phyloP scores from a whole-genome alignment of 2,329 filamentous ascomycete species.

The Ceratocystis alfenasii region DNA sequence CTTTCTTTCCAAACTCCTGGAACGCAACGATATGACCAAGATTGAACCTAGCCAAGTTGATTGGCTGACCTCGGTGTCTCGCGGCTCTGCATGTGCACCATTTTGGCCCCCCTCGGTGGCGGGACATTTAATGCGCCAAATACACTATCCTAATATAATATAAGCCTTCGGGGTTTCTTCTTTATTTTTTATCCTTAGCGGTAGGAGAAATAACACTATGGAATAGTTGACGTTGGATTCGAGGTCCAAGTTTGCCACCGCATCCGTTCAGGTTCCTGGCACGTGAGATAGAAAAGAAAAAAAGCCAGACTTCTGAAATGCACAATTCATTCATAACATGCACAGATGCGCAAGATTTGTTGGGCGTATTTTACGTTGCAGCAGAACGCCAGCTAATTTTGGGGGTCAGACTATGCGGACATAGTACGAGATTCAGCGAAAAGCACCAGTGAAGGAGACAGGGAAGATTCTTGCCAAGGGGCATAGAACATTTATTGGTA shows the following conservation, averaged over 20 bases:
- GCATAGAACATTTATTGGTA: too few species aligned
- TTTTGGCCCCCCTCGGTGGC: neutral
- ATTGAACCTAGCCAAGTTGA: conserved; percentile 37
- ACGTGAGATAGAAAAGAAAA: neutral
- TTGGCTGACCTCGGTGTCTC: conserved; percentile 32
- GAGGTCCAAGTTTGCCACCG: neutral
- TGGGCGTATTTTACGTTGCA: too few species aligned
- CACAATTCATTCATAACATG: neutral
- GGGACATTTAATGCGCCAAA: neutral
- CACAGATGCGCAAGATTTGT: too few species aligned
- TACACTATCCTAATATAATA: neutral
- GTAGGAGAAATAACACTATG: neutral
- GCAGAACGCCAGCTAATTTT: too few species aligned
- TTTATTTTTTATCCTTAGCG: neutral
- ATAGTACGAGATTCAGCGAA: too few species aligned
- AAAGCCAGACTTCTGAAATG: neutral
- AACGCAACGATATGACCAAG: conserved; percentile 92
- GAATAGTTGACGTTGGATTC: neutral
- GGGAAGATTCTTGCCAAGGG: neutral
- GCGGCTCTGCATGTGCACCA: neutral
- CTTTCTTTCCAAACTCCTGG: conserved; percentile 80
- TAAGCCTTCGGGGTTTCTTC: conserved; percentile 5
- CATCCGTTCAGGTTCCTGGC: neutral
- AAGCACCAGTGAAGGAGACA: neutral
- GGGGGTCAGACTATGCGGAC: too few species aligned